Evolutionary conservation across 371 early-diverging fungal species (phyloP).

Genomic region (Circinella umbellata): DNA sequence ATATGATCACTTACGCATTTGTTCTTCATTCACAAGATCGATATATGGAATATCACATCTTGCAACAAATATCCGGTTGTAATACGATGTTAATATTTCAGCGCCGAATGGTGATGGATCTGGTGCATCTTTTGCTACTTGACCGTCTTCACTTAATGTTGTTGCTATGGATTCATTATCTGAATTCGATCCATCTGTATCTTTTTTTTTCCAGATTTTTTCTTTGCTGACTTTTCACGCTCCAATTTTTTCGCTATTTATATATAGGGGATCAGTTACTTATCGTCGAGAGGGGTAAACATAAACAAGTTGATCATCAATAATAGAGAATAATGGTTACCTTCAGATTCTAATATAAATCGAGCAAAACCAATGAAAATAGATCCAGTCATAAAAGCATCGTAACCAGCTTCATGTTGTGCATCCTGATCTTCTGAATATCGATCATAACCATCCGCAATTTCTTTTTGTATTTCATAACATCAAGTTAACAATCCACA

Average conservation of each 20-base stretch:
- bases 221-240: not conserved
- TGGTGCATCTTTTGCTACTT: conserved; percentile 25
- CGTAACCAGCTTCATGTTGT: conserved; percentile 91
- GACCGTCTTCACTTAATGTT: conserved; percentile 24
- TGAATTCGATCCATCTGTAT: not conserved
- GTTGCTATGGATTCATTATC: not conserved
- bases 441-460: conserved; percentile 42
- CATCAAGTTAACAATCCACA: too few species aligned
- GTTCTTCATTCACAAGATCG: conserved; percentile 50
- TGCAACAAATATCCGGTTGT: conserved; percentile 56
- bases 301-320: too few species aligned
- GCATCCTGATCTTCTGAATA: conserved; percentile 31
- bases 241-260: not conserved
- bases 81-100: conserved; percentile 31
- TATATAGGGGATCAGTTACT: not conserved
- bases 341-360: conserved; percentile 48
- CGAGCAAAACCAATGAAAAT: conserved; percentile 64
- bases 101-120: conserved; percentile 18
- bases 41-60: conserved; percentile 51
- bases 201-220: not conserved
- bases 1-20: conserved; percentile 21
- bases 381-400: conserved; percentile 87
- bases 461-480: conserved; percentile 8
- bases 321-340: conserved; percentile 7
- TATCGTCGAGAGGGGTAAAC: not conserved